These are phyloP conservation scores for Dothistroma septosporum DNA, from an alignment of 2,329 filamentous ascomycete species.

Conservation along the genomic window DNA sequence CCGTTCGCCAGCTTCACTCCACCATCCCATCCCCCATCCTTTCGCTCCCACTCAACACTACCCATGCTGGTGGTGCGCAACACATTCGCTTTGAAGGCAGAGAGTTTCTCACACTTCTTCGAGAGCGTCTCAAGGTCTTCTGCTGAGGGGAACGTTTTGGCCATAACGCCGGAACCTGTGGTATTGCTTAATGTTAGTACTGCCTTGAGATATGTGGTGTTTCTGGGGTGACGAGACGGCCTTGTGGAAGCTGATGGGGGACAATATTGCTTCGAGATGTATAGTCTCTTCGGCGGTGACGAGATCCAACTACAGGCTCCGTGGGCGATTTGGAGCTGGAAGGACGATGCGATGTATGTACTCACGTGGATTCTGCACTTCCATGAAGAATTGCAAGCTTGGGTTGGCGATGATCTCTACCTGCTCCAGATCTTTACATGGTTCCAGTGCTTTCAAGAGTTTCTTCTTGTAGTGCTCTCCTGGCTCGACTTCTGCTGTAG, in stretches of 20 bases:
- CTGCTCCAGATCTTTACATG: constrained; percentile 36
- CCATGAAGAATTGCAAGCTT: constrained; percentile 37
- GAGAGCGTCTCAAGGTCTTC: constrained; percentile 36
- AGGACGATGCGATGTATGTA: not conserved
- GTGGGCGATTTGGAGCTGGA: too few species aligned
- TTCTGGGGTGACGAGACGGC: not conserved
- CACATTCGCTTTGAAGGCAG: constrained; percentile 37
- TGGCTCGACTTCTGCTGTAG: constrained; percentile 37
- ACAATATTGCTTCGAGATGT: too few species aligned
- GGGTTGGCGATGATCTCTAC: constrained; percentile 41
- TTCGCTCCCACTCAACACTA: constrained; percentile 34
- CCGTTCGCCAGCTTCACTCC: constrained; percentile 24
- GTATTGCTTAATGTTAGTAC: constrained; percentile 8
- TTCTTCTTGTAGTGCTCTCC: constrained; percentile 35
- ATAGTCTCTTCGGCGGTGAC: too few species aligned
- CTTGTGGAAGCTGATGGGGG: not conserved
- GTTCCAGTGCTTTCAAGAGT: constrained; percentile 32
- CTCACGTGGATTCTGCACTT: constrained; percentile 25
- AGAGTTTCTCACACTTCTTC: constrained; percentile 35
- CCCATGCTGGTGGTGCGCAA: constrained; percentile 35
- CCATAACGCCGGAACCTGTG: constrained; percentile 24
- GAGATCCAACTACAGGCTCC: too few species aligned
- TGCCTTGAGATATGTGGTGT: not conserved
- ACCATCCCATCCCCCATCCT: constrained; percentile 33
- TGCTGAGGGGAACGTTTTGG: constrained; percentile 34